Evolutionary conservation across 306 rosid species (phyloP), one percentile per base, ranked within the genome.

Genomic region (Styphnolobium japonicum): DNA sequence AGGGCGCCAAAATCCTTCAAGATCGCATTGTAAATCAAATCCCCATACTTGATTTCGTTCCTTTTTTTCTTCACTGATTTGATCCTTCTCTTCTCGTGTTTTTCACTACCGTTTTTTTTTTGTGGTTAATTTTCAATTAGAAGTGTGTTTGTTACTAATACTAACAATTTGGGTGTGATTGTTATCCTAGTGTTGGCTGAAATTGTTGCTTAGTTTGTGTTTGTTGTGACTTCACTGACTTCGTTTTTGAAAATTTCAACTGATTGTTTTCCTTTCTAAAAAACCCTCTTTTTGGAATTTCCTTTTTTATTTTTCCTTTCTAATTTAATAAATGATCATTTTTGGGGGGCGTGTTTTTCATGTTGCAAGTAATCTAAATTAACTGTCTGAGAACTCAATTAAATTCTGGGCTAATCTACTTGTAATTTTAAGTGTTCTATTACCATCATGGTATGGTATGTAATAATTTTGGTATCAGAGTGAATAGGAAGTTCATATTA

Each of bases 1-100:
- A 89, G 76, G 98, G 99, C 63, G 96, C 99, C 82, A 96, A 96
- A 81, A 86, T 92, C 73, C 87, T 93, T 14, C 99, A 96, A 18
- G 97, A 96, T 83, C 98, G 99, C 70, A 92, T 96, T 81, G 99
- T 96, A 91, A 84, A n/a, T n/a, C n/a, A n/a, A 22, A 10, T 70
- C 68, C 73, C 31, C 31, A 4, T 19, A 3, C 46, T 21, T 39
- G 2, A 61, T 31, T 48, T 52, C 57, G 0, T 60, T 49, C 23
- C 37, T 36, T n/a, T 14, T 16, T 34, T 14, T 9, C 56, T 19
- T 52, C 18, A 10, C 23, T 62, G 0, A 1, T 23, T 76, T 25
- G 1, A 43, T 67, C 10, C 0, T 36, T 49, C 14, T 11, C 12
- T 19, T 19, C n/a, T n/a, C n/a, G n/a, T 10, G 6, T 15, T 31